Conservation (phyloP, 179 eudicot genomes). For the Carnegiea gigantea region DNA sequence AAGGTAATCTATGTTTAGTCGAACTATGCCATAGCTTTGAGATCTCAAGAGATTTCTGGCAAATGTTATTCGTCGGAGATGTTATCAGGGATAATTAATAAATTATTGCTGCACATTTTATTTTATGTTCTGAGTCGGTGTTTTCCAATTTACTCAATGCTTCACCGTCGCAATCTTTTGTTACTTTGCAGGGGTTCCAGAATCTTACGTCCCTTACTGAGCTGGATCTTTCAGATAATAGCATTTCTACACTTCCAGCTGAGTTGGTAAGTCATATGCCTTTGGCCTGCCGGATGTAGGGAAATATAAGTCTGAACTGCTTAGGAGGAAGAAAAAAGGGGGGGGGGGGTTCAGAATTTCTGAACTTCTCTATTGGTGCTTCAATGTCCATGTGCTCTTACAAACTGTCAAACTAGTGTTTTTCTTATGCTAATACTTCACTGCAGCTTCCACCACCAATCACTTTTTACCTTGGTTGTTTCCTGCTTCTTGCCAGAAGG, state of each 20-base stretch:
- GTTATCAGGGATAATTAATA: background rate
- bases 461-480: background rate
- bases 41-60: background rate
- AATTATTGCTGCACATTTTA: background rate
- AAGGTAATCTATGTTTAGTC: conserved; percentile 39
- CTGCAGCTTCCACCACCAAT: background rate
- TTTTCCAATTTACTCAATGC: background rate
- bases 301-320: background rate
- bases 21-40: background rate
- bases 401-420: background rate
- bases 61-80: background rate
- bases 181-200: conserved; percentile 65
- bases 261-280: conserved; percentile 58
- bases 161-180: background rate
- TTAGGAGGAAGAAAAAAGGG: background rate
- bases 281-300: background rate
- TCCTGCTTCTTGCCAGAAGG: background rate
- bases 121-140: background rate
- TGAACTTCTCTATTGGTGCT: background rate
- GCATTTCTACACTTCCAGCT: conserved; percentile 69
- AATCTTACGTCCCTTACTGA: conserved; percentile 68
- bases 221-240: conserved; percentile 85
- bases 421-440: background rate
- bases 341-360: background rate
- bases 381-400: background rate